These are phyloP conservation scores for Eucalyptus cloeziana DNA, from an alignment of 345 rosid species.

Conservation along the genomic window DNA sequence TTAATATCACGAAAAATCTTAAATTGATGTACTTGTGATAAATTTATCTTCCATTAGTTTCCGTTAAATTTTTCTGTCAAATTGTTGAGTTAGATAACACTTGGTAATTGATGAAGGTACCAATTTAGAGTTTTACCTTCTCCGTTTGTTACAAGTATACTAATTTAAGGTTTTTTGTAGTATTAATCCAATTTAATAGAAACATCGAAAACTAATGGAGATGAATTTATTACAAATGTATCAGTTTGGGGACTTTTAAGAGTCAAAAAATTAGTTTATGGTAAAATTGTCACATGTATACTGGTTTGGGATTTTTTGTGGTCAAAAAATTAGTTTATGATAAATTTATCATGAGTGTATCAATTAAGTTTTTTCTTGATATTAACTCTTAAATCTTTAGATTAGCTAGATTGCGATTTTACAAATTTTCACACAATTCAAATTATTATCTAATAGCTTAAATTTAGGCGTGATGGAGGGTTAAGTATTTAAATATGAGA, in stretches of 20 bases:
- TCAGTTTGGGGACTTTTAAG: fast-evolving
- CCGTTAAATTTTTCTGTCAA: fast-evolving
- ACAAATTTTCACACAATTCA: not conserved
- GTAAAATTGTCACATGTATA: too few species aligned
- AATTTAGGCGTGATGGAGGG: not conserved
- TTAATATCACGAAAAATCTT: fast-evolving
- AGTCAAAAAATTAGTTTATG: too few species aligned
- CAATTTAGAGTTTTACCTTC: too few species aligned
- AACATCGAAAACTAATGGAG: fast-evolving
- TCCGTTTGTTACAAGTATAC: fast-evolving
- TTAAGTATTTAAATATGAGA: not conserved
- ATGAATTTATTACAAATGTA: too few species aligned
- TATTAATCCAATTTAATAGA: fast-evolving
- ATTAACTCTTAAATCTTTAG: not conserved
- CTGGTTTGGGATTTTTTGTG: fast-evolving
- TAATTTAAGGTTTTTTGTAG: too few species aligned
- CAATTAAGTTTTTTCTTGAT: too few species aligned
- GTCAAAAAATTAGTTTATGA: fast-evolving
- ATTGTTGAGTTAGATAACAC: too few species aligned
- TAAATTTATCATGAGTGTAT: too few species aligned
- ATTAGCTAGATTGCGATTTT: fast-evolving
- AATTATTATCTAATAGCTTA: not conserved
- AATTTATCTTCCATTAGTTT: too few species aligned
- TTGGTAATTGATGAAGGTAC: too few species aligned
- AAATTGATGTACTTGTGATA: fast-evolving